Conservation (phyloP, 495 filamentous ascomycete genomes). For the Hypoxylon subgilvum region DNA sequence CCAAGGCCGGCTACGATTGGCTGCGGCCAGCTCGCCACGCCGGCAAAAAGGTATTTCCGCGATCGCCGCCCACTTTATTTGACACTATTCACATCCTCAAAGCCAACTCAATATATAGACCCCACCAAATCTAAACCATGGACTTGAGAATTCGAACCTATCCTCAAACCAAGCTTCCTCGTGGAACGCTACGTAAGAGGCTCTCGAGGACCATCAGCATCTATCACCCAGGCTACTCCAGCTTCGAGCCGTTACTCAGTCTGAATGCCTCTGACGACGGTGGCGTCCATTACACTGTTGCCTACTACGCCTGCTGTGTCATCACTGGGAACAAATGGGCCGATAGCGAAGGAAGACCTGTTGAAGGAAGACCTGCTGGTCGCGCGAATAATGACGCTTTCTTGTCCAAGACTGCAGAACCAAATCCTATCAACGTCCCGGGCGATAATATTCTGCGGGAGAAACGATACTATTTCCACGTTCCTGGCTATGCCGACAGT, state of each 20-base stretch:
- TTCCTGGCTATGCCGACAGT: neutral
- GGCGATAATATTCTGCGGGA: neutral
- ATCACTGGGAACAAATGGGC: neutral
- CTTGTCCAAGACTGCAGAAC: neutral
- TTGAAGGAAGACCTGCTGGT: neutral
- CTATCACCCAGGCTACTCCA: neutral
- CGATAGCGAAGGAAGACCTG: neutral
- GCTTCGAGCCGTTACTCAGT: neutral
- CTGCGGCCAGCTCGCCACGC: too few relatives aligned
- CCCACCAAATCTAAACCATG: too few relatives aligned
- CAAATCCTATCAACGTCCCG: neutral
- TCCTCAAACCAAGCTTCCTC: neutral
- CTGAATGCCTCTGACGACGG: neutral
- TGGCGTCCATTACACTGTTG: neutral
- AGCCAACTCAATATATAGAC: too few relatives aligned
- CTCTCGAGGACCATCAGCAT: neutral
- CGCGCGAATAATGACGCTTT: neutral
- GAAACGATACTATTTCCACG: neutral
- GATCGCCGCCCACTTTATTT: too few relatives aligned
- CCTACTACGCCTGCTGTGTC: too few relatives aligned
- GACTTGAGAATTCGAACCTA: too few relatives aligned
- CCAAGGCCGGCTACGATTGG: too few relatives aligned
- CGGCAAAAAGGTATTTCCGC: too few relatives aligned
- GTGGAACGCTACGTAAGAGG: neutral
- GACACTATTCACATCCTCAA: too few relatives aligned